Evolutionary conservation across 306 rosid species (phyloP).

Genomic region (Dryas drummondii): DNA sequence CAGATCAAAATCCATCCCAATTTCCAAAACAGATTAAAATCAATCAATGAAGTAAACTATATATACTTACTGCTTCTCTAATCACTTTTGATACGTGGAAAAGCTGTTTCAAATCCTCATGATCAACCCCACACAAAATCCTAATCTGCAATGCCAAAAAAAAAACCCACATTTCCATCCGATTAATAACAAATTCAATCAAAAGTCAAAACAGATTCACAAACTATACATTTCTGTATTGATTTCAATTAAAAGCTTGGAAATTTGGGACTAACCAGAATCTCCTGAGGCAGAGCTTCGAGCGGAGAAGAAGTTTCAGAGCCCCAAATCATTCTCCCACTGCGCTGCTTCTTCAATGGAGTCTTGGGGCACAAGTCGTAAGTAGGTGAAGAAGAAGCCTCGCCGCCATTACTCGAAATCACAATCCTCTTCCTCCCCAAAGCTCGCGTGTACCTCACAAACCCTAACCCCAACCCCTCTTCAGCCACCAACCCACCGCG

Average conservation of each 20-base stretch:
- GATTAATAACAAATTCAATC: neutral
- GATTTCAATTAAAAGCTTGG: neutral
- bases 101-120: constrained; percentile 71
- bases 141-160: constrained; percentile 37
- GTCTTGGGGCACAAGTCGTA: constrained; percentile 28
- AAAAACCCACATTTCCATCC: neutral
- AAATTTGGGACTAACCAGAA: constrained; percentile 53
- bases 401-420: constrained; percentile 29
- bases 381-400: constrained; percentile 8
- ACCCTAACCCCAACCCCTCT: constrained; percentile 40
- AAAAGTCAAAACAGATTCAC: neutral
- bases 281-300: constrained; percentile 65
- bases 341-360: constrained; percentile 53
- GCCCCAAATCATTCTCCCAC: constrained; percentile 18
- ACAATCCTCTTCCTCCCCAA: constrained; percentile 62
- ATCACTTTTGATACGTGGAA: constrained; percentile 54
- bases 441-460: constrained; percentile 39
- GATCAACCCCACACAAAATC: constrained; percentile 65
- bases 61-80: constrained; percentile 55
- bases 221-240: no score
- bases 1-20: constrained; percentile 15
- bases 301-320: constrained; percentile 41
- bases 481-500: constrained; percentile 18
- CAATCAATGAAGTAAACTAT: neutral
- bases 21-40: neutral